phyloP scores from a whole-genome alignment of 2,329 filamentous ascomycete species.

The Colletotrichum spinosum region DNA sequence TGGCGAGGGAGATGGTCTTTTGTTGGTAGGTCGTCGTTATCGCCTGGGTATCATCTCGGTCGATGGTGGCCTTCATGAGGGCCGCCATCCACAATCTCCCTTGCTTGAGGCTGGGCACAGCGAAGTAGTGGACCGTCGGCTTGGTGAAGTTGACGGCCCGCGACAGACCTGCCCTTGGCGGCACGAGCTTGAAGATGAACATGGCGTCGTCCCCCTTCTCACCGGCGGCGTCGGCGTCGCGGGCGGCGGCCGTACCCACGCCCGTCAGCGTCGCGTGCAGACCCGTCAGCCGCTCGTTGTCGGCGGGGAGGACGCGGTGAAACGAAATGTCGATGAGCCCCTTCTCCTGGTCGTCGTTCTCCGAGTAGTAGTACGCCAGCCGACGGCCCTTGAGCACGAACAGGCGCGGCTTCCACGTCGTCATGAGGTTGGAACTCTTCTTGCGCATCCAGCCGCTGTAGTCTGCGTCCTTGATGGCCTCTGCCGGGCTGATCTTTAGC shows the following conservation, averaged over 20 bases:
- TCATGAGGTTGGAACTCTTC: slow-evolving; percentile 95
- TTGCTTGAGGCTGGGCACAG: slow-evolving; percentile 88
- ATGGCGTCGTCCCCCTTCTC: slow-evolving; percentile 75
- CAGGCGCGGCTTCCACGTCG: slow-evolving; percentile 96
- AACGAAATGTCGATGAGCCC: slow-evolving; percentile 98
- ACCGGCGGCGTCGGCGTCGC: slow-evolving; percentile 54
- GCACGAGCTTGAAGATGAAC: slow-evolving; percentile 98
- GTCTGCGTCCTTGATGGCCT: slow-evolving; percentile 88
- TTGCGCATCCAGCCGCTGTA: slow-evolving; percentile 99
- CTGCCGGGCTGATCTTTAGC: slow-evolving; percentile 81
- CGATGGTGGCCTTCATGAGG: slow-evolving; percentile 98
- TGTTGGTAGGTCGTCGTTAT: slow-evolving; percentile 96
- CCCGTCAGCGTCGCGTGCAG: slow-evolving; percentile 93
- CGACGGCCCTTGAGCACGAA: slow-evolving; percentile 94
- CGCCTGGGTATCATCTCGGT: slow-evolving; percentile 83
- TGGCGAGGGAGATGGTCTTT: slow-evolving; percentile 92
- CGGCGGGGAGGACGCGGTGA: slow-evolving; percentile 94
- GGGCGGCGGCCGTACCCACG: slow-evolving; percentile 75
- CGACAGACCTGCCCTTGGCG: slow-evolving; percentile 86
- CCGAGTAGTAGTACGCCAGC: slow-evolving; percentile 95
- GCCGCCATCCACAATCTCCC: slow-evolving; percentile 98
- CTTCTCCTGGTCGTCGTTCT: slow-evolving; percentile 91
- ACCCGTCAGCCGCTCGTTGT: slow-evolving; percentile 89
- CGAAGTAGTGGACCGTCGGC: slow-evolving; percentile 97
- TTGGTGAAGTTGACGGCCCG: slow-evolving; percentile 97